Conservation (phyloP, 1,139 yeast genomes). For the Debaryomyces psychrophilus region DNA sequence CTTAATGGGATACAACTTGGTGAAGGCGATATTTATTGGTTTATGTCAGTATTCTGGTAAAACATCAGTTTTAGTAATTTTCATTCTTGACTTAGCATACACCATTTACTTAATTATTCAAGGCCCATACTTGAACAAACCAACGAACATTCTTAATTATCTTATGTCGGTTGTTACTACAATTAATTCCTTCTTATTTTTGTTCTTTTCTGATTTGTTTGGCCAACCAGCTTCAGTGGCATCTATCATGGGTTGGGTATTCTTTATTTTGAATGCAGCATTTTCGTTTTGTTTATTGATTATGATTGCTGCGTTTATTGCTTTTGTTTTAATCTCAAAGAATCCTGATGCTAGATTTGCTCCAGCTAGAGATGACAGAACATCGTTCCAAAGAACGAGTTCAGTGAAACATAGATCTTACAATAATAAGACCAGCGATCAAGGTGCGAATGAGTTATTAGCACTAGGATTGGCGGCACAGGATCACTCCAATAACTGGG, state of each 20-base stretch:
- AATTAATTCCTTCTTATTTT: conserved; percentile 69
- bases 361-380: conserved; percentile 82
- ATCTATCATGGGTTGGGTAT: conserved; percentile 80
- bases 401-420: conserved; percentile 32
- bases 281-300: conserved; percentile 67
- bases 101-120: conserved; percentile 57
- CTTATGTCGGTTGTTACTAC: conserved; percentile 65
- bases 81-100: conserved; percentile 66
- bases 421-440: conserved; percentile 4
- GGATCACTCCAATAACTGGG: conserved; percentile 74
- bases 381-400: conserved; percentile 71
- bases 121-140: conserved; percentile 70
- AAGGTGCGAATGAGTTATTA: conserved; percentile 58
- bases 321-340: conserved; percentile 61
- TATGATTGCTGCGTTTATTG: conserved; percentile 60
- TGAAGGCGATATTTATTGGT: conserved; percentile 66
- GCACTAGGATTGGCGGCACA: conserved; percentile 73
- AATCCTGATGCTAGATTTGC: conserved; percentile 84
- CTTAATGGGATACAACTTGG: conserved; percentile 53
- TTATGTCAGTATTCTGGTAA: conserved; percentile 72
- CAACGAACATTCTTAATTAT: conserved; percentile 70
- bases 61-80: conserved; percentile 66
- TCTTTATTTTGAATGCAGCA: conserved; percentile 77
- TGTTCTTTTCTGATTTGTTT: conserved; percentile 73
- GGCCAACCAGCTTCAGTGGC: conserved; percentile 68